A percentile compares a stretch with the other conserved stretches of the same genome.
phyloP scores from a whole-genome alignment of 164 flowering plant genomes.

The Paratinospora sagittata region DNA sequence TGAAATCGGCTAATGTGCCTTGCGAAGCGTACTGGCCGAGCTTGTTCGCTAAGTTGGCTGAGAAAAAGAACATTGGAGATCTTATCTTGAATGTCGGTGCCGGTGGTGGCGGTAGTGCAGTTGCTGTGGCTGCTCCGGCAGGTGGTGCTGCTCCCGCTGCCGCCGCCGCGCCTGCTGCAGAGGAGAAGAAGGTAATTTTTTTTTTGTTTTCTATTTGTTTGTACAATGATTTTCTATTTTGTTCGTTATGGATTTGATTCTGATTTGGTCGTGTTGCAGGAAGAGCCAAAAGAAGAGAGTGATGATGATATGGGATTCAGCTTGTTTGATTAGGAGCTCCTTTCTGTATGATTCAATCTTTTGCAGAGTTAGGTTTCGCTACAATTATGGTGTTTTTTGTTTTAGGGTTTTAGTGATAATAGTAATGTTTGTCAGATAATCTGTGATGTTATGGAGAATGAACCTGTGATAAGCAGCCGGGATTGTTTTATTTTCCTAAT shows the following conservation, averaged over 20 bases:
- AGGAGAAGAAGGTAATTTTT: conserved; percentile 22
- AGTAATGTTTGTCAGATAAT: background rate
- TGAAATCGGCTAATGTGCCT: conserved; percentile 18
- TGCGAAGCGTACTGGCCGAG: conserved; percentile 24
- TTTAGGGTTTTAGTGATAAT: background rate
- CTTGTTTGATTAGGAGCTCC: conserved; percentile 31
- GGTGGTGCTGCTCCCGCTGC: conserved; percentile 12
- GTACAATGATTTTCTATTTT: background rate
- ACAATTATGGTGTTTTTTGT: background rate
- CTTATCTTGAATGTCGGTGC: conserved; percentile 20
- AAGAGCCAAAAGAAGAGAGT: conserved; percentile 41
- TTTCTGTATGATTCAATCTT: conserved; percentile 13
- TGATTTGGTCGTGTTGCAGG: conserved; percentile 27
- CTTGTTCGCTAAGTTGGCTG: conserved; percentile 25
- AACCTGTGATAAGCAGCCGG: background rate
- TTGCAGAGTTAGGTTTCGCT: conserved; percentile 1
- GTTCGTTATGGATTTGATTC: background rate
- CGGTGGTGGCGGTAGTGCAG: conserved; percentile 22
- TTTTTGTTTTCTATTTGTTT: background rate
- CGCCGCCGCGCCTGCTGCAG: conserved; percentile 20
- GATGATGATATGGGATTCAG: conserved; percentile 46
- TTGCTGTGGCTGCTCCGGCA: conserved; percentile 9
- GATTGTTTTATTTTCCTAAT: background rate
- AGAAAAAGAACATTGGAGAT: conserved; percentile 24
- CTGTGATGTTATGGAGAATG: background rate